Base-by-base conservation (phyloP, 305 asterid species). In the Vinca major region DNA sequence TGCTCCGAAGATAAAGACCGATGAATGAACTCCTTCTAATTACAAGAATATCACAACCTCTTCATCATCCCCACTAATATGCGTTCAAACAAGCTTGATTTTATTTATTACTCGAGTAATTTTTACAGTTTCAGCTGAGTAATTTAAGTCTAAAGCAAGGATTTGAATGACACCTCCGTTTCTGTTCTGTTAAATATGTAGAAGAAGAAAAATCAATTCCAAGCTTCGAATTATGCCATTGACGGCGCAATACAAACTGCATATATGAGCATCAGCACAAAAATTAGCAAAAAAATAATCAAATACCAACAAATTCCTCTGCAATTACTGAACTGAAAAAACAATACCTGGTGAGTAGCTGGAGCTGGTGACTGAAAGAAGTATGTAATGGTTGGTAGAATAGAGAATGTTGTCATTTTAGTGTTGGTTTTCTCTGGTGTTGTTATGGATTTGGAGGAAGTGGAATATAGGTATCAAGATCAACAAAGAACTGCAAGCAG, bases 341-440 rank as follows among this genome's bases (percentile, higher is more conserved):
- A 2, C 44, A 63, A 8, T 48, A 65, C 54, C 54, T 14, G 55
- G 5, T n/a, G 20, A 21, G 26, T 9, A n/a, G 86, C 74, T 4
- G 78, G 65, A n/a, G 86, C 74, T 4, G 78, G 65, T 40, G 82
- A 68, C 39, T 61, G 76, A 44, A 80, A 77, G 71, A 77, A 77
- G 72, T 79, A 63, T 39, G 85, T 51, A 16, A 50, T 21, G 47
- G 21, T 10, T 13, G 77, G 52, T 10, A 50, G 1, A 13, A 40
- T 48, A 19, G 65, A 37, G 26, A 68, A 70, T 62, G 79, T 63
- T 14, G 80, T 80, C 84, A 80, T 77, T 61, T 19, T 45, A 37
- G 52, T 50, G 54, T 16, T 50, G 19, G 54, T 50, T 50, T 48
- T 26, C 33, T 12, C 49, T 45, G 13, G 11, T 7, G 7, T 45